Evolutionary conservation across 768 basidiomycete species (phyloP).

Genomic region (Termitomyces heimii): DNA sequence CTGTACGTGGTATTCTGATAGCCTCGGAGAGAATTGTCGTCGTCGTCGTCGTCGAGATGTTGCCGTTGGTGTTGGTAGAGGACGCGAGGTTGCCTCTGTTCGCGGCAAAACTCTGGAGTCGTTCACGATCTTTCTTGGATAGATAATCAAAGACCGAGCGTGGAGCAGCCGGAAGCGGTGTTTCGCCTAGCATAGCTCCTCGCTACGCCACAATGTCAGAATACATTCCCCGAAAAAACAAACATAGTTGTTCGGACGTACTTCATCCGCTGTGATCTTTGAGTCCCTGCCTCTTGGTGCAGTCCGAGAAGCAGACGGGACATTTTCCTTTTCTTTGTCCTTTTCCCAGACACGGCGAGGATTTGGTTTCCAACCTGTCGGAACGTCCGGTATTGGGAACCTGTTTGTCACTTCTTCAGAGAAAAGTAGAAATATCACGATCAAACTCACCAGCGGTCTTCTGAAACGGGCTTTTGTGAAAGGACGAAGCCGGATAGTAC

Average conservation of each 20-base stretch:
- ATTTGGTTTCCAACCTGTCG: constrained; percentile 80
- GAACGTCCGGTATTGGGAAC: constrained; percentile 82
- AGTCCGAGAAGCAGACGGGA: constrained; percentile 12
- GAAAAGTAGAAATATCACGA: not conserved
- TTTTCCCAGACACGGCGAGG: constrained; percentile 70
- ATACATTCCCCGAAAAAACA: constrained; percentile 1
- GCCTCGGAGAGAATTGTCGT: constrained; percentile 19
- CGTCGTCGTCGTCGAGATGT: no score
- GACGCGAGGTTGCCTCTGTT: constrained; percentile 14
- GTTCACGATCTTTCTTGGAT: constrained; percentile 86
- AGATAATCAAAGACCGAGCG: constrained; percentile 93
- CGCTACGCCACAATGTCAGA: constrained; percentile 44
- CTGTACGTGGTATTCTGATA: constrained; percentile 47
- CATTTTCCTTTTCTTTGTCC: constrained; percentile 43
- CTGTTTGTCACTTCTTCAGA: constrained; percentile 38
- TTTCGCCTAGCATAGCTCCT: constrained; percentile 80
- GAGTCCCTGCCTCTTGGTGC: constrained; percentile 41
- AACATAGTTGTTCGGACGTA: constrained; percentile 25
- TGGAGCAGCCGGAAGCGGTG: constrained; percentile 57
- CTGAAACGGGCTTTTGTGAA: constrained; percentile 57
- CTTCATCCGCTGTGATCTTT: constrained; percentile 66
- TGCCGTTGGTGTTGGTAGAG: constrained; percentile 11
- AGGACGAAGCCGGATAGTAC: constrained; percentile 75
- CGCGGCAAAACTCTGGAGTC: constrained; percentile 58
- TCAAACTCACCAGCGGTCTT: constrained; percentile 58